Evolutionary conservation across 2,329 filamentous ascomycete genomes (phyloP), one percentile per base, ranked within the genome.

Genomic region (Echinosphaeria canescens): DNA sequence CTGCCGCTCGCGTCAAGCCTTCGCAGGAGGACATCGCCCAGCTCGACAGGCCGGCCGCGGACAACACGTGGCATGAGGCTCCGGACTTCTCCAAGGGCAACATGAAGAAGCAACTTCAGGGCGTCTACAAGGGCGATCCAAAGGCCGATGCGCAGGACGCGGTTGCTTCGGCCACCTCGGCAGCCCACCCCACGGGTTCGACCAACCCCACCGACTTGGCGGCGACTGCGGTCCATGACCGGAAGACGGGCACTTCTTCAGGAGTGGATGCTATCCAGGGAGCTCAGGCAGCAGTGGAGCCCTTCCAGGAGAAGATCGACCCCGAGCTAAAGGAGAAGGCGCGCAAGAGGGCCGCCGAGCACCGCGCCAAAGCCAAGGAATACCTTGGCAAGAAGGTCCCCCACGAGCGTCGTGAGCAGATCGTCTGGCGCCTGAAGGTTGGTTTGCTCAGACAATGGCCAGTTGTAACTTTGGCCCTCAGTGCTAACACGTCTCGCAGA

Each of bases 41-140:
- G 40, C 69, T 95, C 18, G 85, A 95, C 37, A 46, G 57, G n/a
- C 69, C 88, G 2, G 88, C 88, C 3, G 68, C 76, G 12, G 84
- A 92, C 41, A 88, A 95, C 51, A 76, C 73, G 11, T 98, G 88
- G 88, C 80, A 93, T 40, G 82, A 93, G 30, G 64, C 68, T 23
- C 84, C 84, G 3, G 60, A 88, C 34, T 42, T 91, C 26, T 75
- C 70, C 35, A 73, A 65, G 46, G 65, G 71, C 2, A 67, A 62
- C 30, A 34, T 88, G 29, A 79, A 69, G 52, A 58, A 65, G 12
- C 73, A 82, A 44, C 44, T 75, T 11, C 72, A 75, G 45, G 56
- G 58, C 12, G 42, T 66, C 30, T 70, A 74, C 48, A 57, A 60
- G 36, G 54, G 62, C 36, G 49, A 56, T 32, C 48, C 49, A 17